Base-by-base conservation (phyloP, 1,284 basidiomycete species). In the Mycosarcoma maydis region DNA sequence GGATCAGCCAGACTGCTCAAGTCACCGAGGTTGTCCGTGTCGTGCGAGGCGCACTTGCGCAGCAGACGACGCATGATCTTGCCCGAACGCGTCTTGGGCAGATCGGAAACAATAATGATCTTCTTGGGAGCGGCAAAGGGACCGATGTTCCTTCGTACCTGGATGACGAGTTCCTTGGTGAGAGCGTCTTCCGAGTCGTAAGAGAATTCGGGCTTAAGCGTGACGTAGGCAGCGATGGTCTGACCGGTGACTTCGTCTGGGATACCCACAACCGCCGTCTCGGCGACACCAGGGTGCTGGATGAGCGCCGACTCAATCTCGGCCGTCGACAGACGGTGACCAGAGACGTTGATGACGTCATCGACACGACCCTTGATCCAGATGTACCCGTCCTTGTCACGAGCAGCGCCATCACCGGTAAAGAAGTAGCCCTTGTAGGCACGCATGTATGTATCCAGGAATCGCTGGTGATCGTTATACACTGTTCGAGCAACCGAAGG, bases 301-400 rank as follows among this genome's bases (percentile, higher is more conserved):
- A 97, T 95, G 47, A 98, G 86, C 3, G 94, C 94, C 6, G 91
- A 92, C 85, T 98, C 95, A 73, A 98, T 95, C 85, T 98, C 95
- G 57, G 95, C 94, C 0, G 95, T 98, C 36, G 92, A 95, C 52
- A 98, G 86, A 81, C 96, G 90, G 83, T 98, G 95, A 3, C 95
- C 96, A 33, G 95, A 96, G 7, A 77, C 73, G 83, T 89, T 77
- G 77, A 83, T 82, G 26, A 84, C 79, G 90, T 92, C 93, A 83
- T 98, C 95, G 38, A 98, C 89, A 76, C 95, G 90, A 48, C 95
- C 95, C 84, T 94, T 94, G 85, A 98, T 98, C 82, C 80, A 82
- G 61, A 82, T 91, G 84, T 98, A 98, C 6, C 95, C 95, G 77
- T 98, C 90, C 77, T 91, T 88, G 82, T 98, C 96, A 41, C 94